Base-by-base conservation (phyloP, 257 asterid species). In the Cruciata laevipes region DNA sequence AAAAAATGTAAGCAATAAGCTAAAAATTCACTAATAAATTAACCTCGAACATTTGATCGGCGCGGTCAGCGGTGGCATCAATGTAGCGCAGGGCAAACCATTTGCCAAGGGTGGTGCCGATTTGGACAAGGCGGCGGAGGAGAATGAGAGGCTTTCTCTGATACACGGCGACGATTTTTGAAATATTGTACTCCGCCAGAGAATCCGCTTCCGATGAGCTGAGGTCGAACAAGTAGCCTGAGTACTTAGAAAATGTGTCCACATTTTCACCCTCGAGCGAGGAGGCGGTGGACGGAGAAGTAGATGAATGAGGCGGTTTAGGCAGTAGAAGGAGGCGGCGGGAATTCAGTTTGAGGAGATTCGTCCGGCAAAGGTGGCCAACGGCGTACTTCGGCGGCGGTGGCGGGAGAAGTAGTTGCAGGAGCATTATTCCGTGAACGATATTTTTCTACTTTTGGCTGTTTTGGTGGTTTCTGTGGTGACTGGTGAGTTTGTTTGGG, bases 31-130 rank as follows among this genome's bases (percentile, higher is more conserved):
- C 16, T 27, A 25, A 49, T 47, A 47, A 0, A 42, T 25, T 63
- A 59, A 91, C 98, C 91, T 87, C 71, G 74, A 93, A 93, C 97
- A 86, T 89, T 73, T 74, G 62, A 53, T 93, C 96, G 23, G 86
- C 78, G 53, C 96, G 95, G 65, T 83, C 96, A 47, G 85, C 73
- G 71, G 83, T 59, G 38, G 76, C 62, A 68, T 93, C 97, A 77
- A 86, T 78, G 79, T 81, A 89, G 23, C 98, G 86, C 63, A 87
- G 85, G 21, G 90, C 97, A 77, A 88, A 88, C 98, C 98, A 93
- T 77, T 84, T 87, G 77, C 98, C 96, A 20, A 93, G 85, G 30
- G 94, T 87, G 63, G 86, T 74, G 53, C 86, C 89, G 24, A 80
- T 82, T 74, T 93, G 98, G 60, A 93, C 76, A 58, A 93, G 76